phyloP scores from a whole-genome alignment of 78 protist genomes.

The Monosiga brevicollis region DNA sequence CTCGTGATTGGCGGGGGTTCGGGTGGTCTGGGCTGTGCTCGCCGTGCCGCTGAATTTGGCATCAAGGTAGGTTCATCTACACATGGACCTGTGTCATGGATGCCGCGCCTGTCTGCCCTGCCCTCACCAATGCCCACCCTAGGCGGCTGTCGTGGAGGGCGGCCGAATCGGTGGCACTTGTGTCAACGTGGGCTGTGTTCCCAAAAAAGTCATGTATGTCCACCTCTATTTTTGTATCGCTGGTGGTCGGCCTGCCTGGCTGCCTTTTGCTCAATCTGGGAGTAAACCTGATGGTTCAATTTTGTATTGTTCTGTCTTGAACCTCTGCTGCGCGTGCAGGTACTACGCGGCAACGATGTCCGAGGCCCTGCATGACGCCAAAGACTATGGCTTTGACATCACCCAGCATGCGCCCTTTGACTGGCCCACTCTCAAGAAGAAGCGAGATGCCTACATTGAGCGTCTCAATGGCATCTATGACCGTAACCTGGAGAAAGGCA shows the following conservation, averaged over 20 bases:
- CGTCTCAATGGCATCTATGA: conserved; percentile 72
- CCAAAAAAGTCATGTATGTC: conserved; percentile 89
- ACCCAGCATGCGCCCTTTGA: not conserved
- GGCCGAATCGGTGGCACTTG: conserved; percentile 69
- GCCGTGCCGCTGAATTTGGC: conserved; percentile 52
- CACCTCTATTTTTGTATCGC: too few relatives aligned
- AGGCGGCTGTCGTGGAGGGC: conserved; percentile 23
- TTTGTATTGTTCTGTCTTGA: too few relatives aligned
- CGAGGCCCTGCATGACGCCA: conserved; percentile 35
- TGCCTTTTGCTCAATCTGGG: too few relatives aligned
- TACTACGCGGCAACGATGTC: conserved; percentile 43
- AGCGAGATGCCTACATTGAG: conserved; percentile 60
- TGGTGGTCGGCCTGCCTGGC: too few relatives aligned
- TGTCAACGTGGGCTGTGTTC: conserved; percentile 92
- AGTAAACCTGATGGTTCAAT: too few relatives aligned
- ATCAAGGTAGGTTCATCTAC: too few relatives aligned
- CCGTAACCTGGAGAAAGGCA: conserved; percentile 23
- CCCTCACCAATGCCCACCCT: too few relatives aligned
- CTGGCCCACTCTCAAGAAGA: conserved; percentile 38
- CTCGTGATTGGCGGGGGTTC: conserved; percentile 56
- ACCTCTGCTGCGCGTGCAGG: too few relatives aligned
- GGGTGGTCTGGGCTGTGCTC: conserved; percentile 50
- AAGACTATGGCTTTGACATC: conserved; percentile 49
- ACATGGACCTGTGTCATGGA: too few relatives aligned
- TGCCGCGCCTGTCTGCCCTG: too few relatives aligned